Conservation (phyloP, 208 protist species). For the Porcisia hertigi region DNA sequence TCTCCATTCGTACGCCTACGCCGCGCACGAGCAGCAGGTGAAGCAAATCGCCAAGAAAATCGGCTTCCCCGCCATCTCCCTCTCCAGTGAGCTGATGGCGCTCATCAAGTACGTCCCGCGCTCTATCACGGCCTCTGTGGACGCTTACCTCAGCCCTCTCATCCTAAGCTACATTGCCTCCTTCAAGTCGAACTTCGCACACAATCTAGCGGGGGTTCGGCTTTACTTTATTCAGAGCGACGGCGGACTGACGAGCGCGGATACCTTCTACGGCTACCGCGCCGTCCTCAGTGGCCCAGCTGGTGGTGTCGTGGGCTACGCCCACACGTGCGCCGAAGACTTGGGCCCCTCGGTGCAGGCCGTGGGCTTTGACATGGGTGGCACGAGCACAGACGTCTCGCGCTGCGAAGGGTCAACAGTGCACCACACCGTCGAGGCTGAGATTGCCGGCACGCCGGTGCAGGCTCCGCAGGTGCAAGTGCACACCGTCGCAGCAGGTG, state of each 20-base stretch:
- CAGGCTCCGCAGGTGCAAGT: slow-evolving; percentile 95
- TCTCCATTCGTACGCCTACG: slow-evolving; percentile 94
- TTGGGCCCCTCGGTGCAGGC: slow-evolving; percentile 37
- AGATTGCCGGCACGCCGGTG: slow-evolving; percentile 86
- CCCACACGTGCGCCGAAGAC: slow-evolving; percentile 67
- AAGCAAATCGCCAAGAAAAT: slow-evolving; percentile 79
- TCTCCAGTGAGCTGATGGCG: slow-evolving; percentile 91
- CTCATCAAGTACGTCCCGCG: slow-evolving; percentile 93
- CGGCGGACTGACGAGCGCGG: slow-evolving; percentile 91
- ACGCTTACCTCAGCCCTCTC: slow-evolving; percentile 96
- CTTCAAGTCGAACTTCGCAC: slow-evolving; percentile 65
- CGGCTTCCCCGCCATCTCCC: slow-evolving; percentile 91
- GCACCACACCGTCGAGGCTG: slow-evolving; percentile 90
- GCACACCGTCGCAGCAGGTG: slow-evolving; percentile 96
- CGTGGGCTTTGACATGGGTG: slow-evolving; percentile 96
- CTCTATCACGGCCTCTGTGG: slow-evolving; percentile 93
- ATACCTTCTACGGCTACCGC: slow-evolving; percentile 88
- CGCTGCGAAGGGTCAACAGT: slow-evolving; percentile 74
- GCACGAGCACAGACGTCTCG: slow-evolving; percentile 95
- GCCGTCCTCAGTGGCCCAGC: slow-evolving; percentile 95
- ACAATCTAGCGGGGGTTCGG: slow-evolving; percentile 49
- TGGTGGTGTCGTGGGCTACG: slow-evolving; percentile 95
- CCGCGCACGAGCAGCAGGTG: slow-evolving; percentile 83
- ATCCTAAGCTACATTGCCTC: slow-evolving; percentile 84
- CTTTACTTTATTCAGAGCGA: slow-evolving; percentile 93